These are phyloP conservation scores for Forsythia suspensa DNA, from an alignment of 257 asterid genomes.

Conservation along the genomic window DNA sequence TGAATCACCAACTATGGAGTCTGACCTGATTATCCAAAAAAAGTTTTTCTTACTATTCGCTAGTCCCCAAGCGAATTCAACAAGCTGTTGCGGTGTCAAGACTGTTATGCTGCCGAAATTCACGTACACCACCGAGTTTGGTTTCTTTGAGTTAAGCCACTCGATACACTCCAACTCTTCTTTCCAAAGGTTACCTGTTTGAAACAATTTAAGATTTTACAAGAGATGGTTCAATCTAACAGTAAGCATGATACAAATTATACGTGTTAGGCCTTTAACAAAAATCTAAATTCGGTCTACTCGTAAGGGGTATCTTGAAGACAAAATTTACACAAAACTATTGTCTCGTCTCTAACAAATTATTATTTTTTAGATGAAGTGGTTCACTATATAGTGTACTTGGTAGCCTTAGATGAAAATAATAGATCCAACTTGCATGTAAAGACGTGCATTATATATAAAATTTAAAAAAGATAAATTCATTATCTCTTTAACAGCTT, in stretches of 20 bases:
- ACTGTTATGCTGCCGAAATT: conserved; percentile 24
- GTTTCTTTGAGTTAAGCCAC: conserved; percentile 24
- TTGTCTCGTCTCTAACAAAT: neutral
- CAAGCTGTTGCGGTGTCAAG: conserved; percentile 2
- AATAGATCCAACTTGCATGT: too few relatives aligned
- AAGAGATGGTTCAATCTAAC: neutral
- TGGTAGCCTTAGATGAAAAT: too few relatives aligned
- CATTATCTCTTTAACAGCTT: neutral
- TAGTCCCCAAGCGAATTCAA: conserved; percentile 28
- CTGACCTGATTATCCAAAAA: conserved; percentile 21
- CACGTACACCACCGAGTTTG: conserved; percentile 22
- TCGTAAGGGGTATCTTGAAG: neutral
- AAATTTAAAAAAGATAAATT: too few relatives aligned
- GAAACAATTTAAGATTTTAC: neutral
- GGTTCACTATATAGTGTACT: too few relatives aligned
- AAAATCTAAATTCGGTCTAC: neutral
- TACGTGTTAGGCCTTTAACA: neutral
- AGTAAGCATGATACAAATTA: neutral
- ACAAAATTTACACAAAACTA: too few relatives aligned
- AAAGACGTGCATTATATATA: neutral
- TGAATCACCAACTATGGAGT: neutral
- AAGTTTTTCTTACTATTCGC: conserved; percentile 18
- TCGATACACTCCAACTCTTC: conserved; percentile 21
- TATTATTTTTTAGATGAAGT: too few relatives aligned
- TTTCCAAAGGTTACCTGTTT: conserved; percentile 22